Conservation (phyloP, 306 rosid species). For the Arachis stenosperma region DNA sequence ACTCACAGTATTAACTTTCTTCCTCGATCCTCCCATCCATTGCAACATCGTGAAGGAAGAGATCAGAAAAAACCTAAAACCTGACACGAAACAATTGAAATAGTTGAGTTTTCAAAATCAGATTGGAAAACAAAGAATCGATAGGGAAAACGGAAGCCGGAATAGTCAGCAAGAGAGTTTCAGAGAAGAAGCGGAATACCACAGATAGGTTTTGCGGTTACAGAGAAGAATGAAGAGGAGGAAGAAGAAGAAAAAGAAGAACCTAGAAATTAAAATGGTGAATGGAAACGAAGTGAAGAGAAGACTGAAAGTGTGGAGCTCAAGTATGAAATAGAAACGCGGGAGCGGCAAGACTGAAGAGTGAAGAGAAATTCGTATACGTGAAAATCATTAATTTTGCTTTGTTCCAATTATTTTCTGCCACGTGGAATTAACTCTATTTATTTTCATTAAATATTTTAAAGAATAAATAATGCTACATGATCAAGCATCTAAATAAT, state of each 20-base stretch:
- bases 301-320: constrained; percentile 24
- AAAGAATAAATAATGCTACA: too few species aligned
- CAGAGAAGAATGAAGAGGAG: constrained; percentile 17
- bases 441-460: too few species aligned
- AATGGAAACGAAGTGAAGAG: constrained; percentile 36
- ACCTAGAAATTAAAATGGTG: constrained; percentile 22
- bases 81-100: constrained; percentile 29
- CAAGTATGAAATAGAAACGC: constrained; percentile 24
- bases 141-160: background rate
- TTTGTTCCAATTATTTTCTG: too few species aligned
- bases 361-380: too few species aligned
- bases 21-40: constrained; percentile 99
- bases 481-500: too few species aligned
- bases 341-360: constrained; percentile 21
- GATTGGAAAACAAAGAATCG: background rate
- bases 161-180: constrained; percentile 12
- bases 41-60: constrained; percentile 66
- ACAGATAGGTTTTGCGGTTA: constrained; percentile 14
- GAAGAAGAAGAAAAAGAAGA: constrained; percentile 7
- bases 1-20: constrained; percentile 82
- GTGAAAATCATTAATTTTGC: too few species aligned
- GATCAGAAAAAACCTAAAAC: constrained; percentile 23
- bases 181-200: background rate
- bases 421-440: too few species aligned
- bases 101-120: background rate